Evolutionary conservation across 2,329 filamentous ascomycete genomes (phyloP).

Genomic region (Penicillium sp.): DNA sequence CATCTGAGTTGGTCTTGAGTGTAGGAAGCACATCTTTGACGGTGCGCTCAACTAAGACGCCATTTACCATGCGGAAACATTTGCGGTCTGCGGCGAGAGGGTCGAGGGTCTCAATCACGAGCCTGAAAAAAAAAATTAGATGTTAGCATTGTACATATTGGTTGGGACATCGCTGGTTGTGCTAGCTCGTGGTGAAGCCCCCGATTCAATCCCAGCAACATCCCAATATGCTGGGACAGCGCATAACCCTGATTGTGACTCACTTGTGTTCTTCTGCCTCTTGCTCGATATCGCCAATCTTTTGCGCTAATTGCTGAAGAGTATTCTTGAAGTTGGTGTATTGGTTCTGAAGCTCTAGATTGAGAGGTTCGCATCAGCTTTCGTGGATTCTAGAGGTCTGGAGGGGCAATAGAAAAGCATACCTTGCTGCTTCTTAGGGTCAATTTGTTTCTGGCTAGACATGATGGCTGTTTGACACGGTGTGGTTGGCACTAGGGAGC

Average conservation of each 20-base stretch:
- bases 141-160: constrained; percentile 14
- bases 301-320: constrained; percentile 85
- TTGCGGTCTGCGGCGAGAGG: constrained; percentile 78
- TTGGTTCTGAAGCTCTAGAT: constrained; percentile 42
- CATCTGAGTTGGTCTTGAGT: constrained; percentile 86
- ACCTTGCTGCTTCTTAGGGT: constrained; percentile 43
- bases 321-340: constrained; percentile 54
- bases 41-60: constrained; percentile 86
- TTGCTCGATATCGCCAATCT: constrained; percentile 95
- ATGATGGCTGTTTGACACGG: constrained; percentile 21
- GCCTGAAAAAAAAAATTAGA: constrained; percentile 45
- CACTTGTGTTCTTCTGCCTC: constrained; percentile 98
- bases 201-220: background rate
- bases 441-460: constrained; percentile 35
- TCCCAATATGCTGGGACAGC: background rate
- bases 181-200: background rate
- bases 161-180: background rate
- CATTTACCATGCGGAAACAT: constrained; percentile 98
- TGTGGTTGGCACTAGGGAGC: constrained; percentile 11
- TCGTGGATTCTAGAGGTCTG: background rate
- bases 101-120: constrained; percentile 83
- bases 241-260: constrained; percentile 26
- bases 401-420: constrained; percentile 6
- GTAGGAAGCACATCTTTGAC: constrained; percentile 86
- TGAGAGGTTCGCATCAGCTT: constrained; percentile 7